phyloP scores from a whole-genome alignment of 208 protist species.

The Leptomonas seymouri region DNA sequence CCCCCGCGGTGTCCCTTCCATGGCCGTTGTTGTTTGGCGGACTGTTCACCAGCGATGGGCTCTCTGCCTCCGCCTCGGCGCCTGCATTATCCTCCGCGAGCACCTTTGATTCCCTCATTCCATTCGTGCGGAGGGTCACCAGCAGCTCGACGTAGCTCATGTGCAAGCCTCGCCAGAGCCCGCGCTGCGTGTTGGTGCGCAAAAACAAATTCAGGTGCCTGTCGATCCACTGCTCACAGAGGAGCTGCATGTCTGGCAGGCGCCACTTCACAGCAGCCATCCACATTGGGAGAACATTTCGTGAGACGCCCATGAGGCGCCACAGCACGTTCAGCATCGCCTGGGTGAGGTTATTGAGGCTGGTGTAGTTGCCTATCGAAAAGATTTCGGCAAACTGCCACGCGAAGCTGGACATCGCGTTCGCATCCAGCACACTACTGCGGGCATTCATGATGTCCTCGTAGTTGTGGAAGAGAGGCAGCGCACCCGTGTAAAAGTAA shows the following conservation, averaged over 20 bases:
- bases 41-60: background rate
- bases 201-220: slow-evolving; percentile 18
- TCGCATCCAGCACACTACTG: background rate
- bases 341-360: slow-evolving; percentile 20
- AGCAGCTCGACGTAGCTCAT: slow-evolving; percentile 24
- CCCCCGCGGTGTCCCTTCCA: background rate
- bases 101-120: background rate
- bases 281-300: slow-evolving; percentile 24
- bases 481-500: slow-evolving; percentile 29
- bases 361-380: slow-evolving; percentile 22
- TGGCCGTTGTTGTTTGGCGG: background rate
- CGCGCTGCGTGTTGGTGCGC: slow-evolving; percentile 14
- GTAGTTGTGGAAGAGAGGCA: slow-evolving; percentile 19
- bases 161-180: slow-evolving; percentile 22
- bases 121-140: slow-evolving; percentile 9
- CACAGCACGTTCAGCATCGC: slow-evolving; percentile 31
- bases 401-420: background rate
- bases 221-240: slow-evolving; percentile 30
- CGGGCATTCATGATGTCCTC: slow-evolving; percentile 6
- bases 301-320: slow-evolving; percentile 11
- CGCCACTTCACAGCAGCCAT: slow-evolving; percentile 20
- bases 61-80: background rate
- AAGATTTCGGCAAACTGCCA: slow-evolving; percentile 26
- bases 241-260: slow-evolving; percentile 19
- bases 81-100: background rate